Base-by-base conservation (phyloP, 2,329 filamentous ascomycete genomes). In the Bipolaris oryzae region DNA sequence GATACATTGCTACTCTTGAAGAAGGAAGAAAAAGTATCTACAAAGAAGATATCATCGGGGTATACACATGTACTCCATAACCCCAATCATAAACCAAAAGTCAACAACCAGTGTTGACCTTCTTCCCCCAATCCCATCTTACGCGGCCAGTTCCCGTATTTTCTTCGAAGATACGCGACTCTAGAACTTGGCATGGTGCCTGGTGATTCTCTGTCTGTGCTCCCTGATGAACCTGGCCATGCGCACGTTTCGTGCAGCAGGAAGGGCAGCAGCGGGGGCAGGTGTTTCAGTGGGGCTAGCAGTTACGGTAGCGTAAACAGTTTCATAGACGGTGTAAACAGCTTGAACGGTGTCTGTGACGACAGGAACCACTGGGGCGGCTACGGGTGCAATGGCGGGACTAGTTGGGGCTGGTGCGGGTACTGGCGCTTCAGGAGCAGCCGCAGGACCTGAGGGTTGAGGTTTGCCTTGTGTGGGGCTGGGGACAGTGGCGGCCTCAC, bases 221-320 rank as follows among this genome's bases (percentile, higher is more conserved):
- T 67, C 60, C 18, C 54, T 54, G 21, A 66, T 23, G 25, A 60
- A 60, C 21, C 65, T 59, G n/a, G 58, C 62, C 43, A 59, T 60
- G 13, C 57, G 51, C 7, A 45, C 57, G 38, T 60, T 61, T 7
- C 35, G 53, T 39, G 55, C 39, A 6, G 49, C 58, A 13, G 54
- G 53, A 4, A 50, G 55, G 5, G 62, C 55, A 3, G 54, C 45
- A 3, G 52, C 56, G 4, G 62, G 56, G 3, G 54, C 45, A 5
- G 62, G 53, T 16, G 64, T 66, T 3, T 48, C 58, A 23, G 42
- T 50, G 3, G 61, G 44, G 9, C 47, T 53, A 16, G 53, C 54
- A 1, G 64, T 46, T 2, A 62, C 62, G 4, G 65, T 66, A 15
- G 54, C 50, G 25, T 63, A 66, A 1, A 64, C 51, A 0, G 66